Conservation (phyloP, 176 grass and related monocot species). For the Alloteropsis semialata region DNA sequence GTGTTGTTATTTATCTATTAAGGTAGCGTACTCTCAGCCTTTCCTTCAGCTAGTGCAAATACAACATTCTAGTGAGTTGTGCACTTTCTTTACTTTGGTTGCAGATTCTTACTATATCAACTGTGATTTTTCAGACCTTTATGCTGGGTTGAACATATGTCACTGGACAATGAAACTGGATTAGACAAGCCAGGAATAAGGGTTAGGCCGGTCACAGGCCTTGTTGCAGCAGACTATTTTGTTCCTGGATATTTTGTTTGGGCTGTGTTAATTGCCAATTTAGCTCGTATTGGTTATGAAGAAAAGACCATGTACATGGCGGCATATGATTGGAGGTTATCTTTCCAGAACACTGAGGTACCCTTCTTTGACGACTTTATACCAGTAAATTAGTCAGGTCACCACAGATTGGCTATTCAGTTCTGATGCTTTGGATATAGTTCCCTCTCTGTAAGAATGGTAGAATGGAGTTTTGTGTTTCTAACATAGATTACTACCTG, state of each 20-base stretch:
- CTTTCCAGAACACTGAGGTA: constrained; percentile 98
- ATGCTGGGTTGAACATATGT: constrained; percentile 99
- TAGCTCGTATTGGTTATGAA: constrained; percentile 97
- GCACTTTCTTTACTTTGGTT: constrained; percentile 3
- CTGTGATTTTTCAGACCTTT: constrained; percentile 66
- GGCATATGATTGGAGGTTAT: constrained; percentile 98
- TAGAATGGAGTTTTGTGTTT: background rate
- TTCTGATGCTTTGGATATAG: constrained; percentile 16
- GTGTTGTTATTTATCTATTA: background rate
- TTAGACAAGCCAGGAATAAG: constrained; percentile 89
- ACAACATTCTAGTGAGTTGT: background rate
- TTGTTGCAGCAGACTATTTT: constrained; percentile 98
- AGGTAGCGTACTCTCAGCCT: background rate
- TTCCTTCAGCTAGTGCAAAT: background rate
- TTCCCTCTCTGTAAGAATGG: background rate
- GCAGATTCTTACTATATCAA: background rate
- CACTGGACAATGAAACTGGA: constrained; percentile 97
- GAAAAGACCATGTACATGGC: constrained; percentile 99
- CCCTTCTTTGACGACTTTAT: constrained; percentile 18
- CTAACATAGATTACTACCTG: constrained; percentile 15
- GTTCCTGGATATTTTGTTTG: constrained; percentile 99
- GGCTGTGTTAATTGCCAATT: constrained; percentile 97
- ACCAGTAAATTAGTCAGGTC: constrained; percentile 1
- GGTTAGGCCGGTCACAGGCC: constrained; percentile 83
- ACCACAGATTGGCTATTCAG: background rate